These are phyloP conservation scores for Sclerotinia glacialis DNA, from an alignment of 2,329 filamentous ascomycete species.

Conservation along the genomic window DNA sequence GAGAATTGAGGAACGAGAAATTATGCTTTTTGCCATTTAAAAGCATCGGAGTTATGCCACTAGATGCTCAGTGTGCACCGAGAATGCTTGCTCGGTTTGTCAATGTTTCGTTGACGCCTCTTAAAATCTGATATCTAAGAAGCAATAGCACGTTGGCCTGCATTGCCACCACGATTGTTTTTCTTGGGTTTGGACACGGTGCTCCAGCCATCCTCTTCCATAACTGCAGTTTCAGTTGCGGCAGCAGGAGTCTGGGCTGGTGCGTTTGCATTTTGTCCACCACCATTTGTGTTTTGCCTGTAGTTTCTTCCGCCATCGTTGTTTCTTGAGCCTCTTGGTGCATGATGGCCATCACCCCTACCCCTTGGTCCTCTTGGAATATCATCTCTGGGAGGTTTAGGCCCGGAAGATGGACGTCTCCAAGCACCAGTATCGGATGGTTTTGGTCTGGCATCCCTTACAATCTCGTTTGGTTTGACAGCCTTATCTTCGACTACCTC, in stretches of 20 bases:
- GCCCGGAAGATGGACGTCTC: slow-evolving; percentile 51
- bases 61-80: slow-evolving; percentile 23
- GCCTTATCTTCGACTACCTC: slow-evolving; percentile 50
- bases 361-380: slow-evolving; percentile 45
- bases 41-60: slow-evolving; percentile 16
- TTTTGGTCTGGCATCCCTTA: slow-evolving; percentile 52
- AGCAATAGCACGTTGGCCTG: slow-evolving; percentile 37
- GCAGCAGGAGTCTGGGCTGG: slow-evolving; percentile 42
- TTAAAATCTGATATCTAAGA: slow-evolving; percentile 31
- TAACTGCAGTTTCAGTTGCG: slow-evolving; percentile 41
- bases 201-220: slow-evolving; percentile 63
- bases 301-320: slow-evolving; percentile 32
- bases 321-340: slow-evolving; percentile 34
- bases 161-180: slow-evolving; percentile 40
- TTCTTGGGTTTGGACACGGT: slow-evolving; percentile 49
- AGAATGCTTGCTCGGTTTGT: slow-evolving; percentile 22
- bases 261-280: slow-evolving; percentile 47
- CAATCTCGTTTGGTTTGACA: slow-evolving; percentile 47
- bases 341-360: slow-evolving; percentile 41
- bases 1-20: slow-evolving; percentile 10
- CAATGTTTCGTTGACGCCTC: slow-evolving; percentile 20
- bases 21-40: slow-evolving; percentile 17
- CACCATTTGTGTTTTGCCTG: slow-evolving; percentile 41
- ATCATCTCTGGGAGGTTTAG: slow-evolving; percentile 41
- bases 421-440: slow-evolving; percentile 59